Base-by-base conservation (phyloP, 257 asterid genomes). In the Anisodus tanguticus region DNA sequence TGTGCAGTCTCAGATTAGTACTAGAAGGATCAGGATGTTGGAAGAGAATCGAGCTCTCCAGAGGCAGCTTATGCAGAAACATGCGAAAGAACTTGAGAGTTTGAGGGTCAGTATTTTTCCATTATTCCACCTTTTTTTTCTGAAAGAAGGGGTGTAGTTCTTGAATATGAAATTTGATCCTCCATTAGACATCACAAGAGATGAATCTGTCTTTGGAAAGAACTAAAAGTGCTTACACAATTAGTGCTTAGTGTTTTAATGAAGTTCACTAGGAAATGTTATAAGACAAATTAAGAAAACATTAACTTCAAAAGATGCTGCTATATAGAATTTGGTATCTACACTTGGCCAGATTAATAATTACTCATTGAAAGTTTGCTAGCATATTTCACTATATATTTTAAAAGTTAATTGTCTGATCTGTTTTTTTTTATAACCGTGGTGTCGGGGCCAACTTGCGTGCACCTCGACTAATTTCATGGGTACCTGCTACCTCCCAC, bases 21-120 rank as follows among this genome's bases (percentile, higher is more conserved):
- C 97, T 5, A 92, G 98, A 88, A 92, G 99, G 87, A 86, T 92
- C 83, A 89, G 94, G 81, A 92, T 97, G 97, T 89, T 89, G 60
- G 99, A 97, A 90, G 98, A 97, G 87, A 95, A 97, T 83, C 91
- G 90, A 47, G 97, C 98, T 37, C 98, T 94, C 54, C 99, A 94
- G 91, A 90, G 93, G 85, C 98, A 97, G 87, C 92, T 94, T 79
- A 87, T 94, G 67, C 98, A 95, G 91, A 97, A 93, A 90, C 97
- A 92, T 82, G 97, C 97, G 8, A 92, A 90, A 83, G 98, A 94
- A 87, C 93, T 97, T 2, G 98, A 96, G 90, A 90, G 90, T 85
- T 89, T 92, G 87, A 92, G 89, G 92, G 98, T 93, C 63, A 83
- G 93, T 89, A 12, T 85, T 74, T 86, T 71, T 86, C 83, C n/a